phyloP scores from a whole-genome alignment of 768 basidiomycete genomes.

The Boletus rubescentipes region DNA sequence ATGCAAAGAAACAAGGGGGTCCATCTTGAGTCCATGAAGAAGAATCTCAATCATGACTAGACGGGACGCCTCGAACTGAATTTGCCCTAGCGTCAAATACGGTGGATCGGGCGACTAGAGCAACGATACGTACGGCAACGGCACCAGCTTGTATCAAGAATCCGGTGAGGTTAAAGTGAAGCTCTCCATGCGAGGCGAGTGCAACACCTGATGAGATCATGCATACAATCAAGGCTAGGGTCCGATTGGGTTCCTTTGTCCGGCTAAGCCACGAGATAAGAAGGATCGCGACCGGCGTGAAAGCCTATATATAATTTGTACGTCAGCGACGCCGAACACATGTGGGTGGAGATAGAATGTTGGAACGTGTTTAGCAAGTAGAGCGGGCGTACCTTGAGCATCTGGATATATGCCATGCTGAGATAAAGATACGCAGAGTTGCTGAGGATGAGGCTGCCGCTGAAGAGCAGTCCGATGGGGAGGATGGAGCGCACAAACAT shows the following conservation, averaged over 20 bases:
- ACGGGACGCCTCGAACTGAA: constrained; percentile 87
- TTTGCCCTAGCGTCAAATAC: not conserved
- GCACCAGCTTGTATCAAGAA: constrained; percentile 88
- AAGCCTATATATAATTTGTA: constrained; percentile 62
- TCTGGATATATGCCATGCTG: constrained; percentile 93
- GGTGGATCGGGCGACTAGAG: not conserved
- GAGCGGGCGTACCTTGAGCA: constrained; percentile 71
- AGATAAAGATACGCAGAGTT: constrained; percentile 94
- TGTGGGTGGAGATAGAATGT: not conserved
- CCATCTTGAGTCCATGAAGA: constrained; percentile 95
- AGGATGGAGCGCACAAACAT: constrained; percentile 84
- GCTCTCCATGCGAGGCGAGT: constrained; percentile 85
- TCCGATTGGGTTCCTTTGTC: constrained; percentile 83
- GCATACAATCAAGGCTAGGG: constrained; percentile 77
- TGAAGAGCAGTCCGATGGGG: constrained; percentile 93
- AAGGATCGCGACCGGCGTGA: constrained; percentile 85
- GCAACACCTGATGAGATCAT: constrained; percentile 93
- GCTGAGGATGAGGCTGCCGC: constrained; percentile 84
- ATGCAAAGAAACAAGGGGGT: constrained; percentile 91
- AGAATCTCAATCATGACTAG: constrained; percentile 96
- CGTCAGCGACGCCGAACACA: not conserved
- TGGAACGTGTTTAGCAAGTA: not conserved
- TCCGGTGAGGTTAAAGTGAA: constrained; percentile 80
- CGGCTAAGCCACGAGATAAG: constrained; percentile 91
- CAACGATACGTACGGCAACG: constrained; percentile 52